Conservation (phyloP, 1,284 basidiomycete genomes). For the Ustilago loliicola region DNA sequence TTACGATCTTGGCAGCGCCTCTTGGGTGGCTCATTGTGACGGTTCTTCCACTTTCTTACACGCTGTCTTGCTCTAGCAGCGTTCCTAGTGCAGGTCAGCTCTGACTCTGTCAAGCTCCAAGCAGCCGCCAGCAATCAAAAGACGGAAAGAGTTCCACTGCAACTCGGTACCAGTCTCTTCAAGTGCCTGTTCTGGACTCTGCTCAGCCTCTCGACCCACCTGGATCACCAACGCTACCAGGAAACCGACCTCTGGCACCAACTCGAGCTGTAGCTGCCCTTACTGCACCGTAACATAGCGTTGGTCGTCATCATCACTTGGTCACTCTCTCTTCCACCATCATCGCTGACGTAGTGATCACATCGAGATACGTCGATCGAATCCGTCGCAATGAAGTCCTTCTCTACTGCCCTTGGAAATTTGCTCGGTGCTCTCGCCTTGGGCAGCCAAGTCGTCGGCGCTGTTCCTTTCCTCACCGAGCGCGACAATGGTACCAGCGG, state of each 20-base stretch:
- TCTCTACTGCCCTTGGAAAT: slow-evolving; percentile 11
- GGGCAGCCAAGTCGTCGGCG: slow-evolving; percentile 12
- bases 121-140: no score
- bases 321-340: not conserved
- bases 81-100: no score
- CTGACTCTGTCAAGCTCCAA: no score
- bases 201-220: no score
- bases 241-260: no score
- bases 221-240: no score
- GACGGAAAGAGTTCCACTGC: no score
- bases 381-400: slow-evolving; percentile 18
- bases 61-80: not conserved
- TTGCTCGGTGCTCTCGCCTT: slow-evolving; percentile 23
- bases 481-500: slow-evolving; percentile 1
- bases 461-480: slow-evolving; percentile 13
- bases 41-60: not conserved
- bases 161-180: no score
- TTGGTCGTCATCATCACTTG: not conserved
- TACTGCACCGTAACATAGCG: no score
- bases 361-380: not conserved
- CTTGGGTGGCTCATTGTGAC: not conserved
- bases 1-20: not conserved
- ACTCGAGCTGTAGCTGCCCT: not conserved
- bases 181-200: no score
- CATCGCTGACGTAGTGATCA: not conserved